phyloP scores from a whole-genome alignment of 495 filamentous ascomycete genomes.

The Penicillium taxi region DNA sequence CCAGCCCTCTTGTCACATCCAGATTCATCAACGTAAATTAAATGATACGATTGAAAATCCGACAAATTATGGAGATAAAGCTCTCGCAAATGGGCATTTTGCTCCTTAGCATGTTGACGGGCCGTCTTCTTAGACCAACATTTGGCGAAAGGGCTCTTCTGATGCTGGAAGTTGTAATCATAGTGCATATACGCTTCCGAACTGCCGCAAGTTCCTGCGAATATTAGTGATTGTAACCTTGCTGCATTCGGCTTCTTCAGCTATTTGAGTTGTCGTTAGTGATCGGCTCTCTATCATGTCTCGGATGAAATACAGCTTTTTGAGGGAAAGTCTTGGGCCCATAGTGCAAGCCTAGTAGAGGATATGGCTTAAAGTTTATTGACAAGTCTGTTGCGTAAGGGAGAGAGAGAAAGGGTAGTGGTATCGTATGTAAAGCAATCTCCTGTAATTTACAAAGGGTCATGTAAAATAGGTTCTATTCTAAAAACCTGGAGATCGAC shows the following conservation, averaged over 20 bases:
- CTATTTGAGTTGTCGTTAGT: slow-evolving; percentile 4
- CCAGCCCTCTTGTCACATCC: background rate
- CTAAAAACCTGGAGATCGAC: too few relatives aligned
- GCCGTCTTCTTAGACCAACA: slow-evolving; percentile 21
- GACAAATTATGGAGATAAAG: slow-evolving; percentile 2
- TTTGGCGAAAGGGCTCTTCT: slow-evolving; percentile 5
- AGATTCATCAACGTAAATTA: slow-evolving; percentile 1
- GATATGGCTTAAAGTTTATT: too few relatives aligned
- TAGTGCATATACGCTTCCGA: slow-evolving; percentile 14
- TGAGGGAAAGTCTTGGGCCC: background rate
- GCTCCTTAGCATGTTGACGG: slow-evolving; percentile 1
- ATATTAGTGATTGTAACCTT: slow-evolving; percentile 12
- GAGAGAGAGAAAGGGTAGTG: too few relatives aligned
- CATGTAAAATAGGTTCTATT: too few relatives aligned
- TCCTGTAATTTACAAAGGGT: too few relatives aligned
- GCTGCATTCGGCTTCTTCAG: background rate
- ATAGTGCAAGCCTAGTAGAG: too few relatives aligned
- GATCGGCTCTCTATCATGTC: slow-evolving; percentile 3
- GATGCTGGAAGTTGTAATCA: slow-evolving; percentile 13
- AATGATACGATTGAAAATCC: background rate
- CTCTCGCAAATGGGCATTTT: slow-evolving; percentile 1
- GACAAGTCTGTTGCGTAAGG: too few relatives aligned
- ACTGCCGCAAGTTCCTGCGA: slow-evolving; percentile 18
- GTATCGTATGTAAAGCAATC: too few relatives aligned
- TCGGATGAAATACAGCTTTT: background rate